phyloP scores from a whole-genome alignment of 345 rosid species.

The Diplotaxis tenuifolia region DNA sequence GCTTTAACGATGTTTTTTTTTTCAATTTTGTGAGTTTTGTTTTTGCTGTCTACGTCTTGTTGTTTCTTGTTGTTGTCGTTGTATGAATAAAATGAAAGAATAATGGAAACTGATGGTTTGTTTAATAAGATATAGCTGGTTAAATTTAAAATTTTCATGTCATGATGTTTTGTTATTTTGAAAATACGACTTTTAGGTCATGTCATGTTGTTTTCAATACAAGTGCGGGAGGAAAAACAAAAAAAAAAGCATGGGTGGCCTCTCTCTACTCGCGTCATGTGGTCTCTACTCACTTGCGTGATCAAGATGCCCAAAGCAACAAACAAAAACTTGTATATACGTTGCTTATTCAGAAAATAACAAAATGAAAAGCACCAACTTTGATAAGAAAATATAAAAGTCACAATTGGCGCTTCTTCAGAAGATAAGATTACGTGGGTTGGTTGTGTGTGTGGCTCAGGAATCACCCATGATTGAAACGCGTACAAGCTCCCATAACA shows the following conservation, averaged over 20 bases:
- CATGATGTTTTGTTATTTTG: not conserved
- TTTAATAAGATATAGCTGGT: not conserved
- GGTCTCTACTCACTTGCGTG: not conserved
- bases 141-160: not conserved
- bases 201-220: too few species aligned
- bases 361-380: not conserved
- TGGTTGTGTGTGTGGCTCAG: not conserved
- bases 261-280: too few species aligned
- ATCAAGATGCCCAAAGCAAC: not conserved
- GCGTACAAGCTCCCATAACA: not conserved
- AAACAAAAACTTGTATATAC: not conserved
- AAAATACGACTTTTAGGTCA: not conserved
- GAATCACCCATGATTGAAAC: not conserved
- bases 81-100: too few species aligned
- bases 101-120: too few species aligned
- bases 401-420: not conserved
- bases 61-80: not conserved
- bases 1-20: not conserved
- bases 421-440: not conserved
- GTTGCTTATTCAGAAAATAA: not conserved
- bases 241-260: too few species aligned
- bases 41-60: not conserved
- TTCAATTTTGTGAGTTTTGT: not conserved
- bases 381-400: not conserved
- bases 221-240: not conserved